Conservation (phyloP, 495 filamentous ascomycete genomes). For the Podospora appendiculata region DNA sequence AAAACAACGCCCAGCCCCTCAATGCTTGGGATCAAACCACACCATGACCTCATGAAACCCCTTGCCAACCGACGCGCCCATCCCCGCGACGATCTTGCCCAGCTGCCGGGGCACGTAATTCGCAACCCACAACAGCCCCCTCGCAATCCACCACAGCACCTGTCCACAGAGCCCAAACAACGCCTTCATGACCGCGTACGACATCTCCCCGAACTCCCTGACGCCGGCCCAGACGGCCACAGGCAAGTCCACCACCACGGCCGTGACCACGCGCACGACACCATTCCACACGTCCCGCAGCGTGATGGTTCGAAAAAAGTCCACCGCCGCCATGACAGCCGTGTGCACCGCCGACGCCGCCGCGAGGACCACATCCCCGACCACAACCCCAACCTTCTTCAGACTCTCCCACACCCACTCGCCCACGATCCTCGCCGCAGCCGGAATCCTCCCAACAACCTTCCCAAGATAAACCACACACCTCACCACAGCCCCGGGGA, state of each 20-base stretch:
- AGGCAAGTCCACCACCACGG: conserved; percentile 27
- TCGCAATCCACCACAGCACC: conserved; percentile 17
- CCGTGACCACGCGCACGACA: conserved; percentile 17
- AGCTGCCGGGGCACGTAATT: conserved; percentile 28
- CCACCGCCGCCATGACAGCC: conserved; percentile 20
- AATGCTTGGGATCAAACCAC: conserved; percentile 34
- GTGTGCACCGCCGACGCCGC: conserved; percentile 30
- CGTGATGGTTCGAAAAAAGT: conserved; percentile 30
- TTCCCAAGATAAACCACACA: conserved; percentile 10
- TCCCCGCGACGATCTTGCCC: conserved; percentile 19
- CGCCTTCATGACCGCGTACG: conserved; percentile 13
- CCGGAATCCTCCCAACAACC: conserved; percentile 22
- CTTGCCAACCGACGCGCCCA: conserved; percentile 24
- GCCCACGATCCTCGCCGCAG: conserved; percentile 15
- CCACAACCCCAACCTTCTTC: conserved; percentile 16
- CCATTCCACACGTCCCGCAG: conserved; percentile 32
- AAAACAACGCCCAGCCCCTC: background rate
- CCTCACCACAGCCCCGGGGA: conserved; percentile 11
- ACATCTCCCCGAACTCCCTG: conserved; percentile 12
- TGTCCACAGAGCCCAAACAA: conserved; percentile 25
- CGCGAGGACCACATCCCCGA: conserved; percentile 17
- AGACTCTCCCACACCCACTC: conserved; percentile 26
- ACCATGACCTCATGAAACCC: conserved; percentile 32
- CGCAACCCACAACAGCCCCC: conserved; percentile 18
- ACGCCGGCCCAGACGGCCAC: conserved; percentile 19